phyloP scores from a whole-genome alignment of 106 monocot species.

The Platanthera guangdongensis region DNA sequence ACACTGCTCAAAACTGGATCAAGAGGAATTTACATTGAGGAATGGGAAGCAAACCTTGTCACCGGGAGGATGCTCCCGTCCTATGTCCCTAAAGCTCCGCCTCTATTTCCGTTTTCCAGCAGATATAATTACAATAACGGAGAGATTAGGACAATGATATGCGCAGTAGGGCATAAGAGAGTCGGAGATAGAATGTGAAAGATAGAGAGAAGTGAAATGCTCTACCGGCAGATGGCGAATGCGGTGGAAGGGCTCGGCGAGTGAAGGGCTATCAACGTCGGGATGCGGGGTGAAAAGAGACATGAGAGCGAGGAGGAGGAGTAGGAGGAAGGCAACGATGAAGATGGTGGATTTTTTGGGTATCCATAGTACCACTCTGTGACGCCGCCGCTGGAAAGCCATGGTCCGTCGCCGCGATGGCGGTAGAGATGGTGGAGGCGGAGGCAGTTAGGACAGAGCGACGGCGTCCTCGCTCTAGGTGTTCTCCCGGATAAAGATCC shows the following conservation, averaged over 20 bases:
- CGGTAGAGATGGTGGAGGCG: neutral
- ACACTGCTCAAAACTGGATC: neutral
- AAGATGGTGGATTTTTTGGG: conserved; percentile 14
- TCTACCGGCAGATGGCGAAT: conserved; percentile 5
- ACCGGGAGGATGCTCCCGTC: neutral
- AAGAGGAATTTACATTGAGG: too few relatives aligned
- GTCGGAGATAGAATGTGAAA: neutral
- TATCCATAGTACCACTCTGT: conserved; percentile 9
- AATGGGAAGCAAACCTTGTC: neutral
- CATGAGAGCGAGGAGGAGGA: conserved; percentile 34
- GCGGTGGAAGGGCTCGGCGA: neutral
- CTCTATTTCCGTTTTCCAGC: conserved; percentile 17
- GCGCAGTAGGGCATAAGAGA: too few relatives aligned
- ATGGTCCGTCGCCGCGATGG: conserved; percentile 9
- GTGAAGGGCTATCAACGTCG: conserved; percentile 18
- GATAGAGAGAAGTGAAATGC: neutral
- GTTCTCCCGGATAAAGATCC: neutral
- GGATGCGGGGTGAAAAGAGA: conserved; percentile 47
- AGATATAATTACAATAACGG: neutral
- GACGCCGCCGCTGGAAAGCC: conserved; percentile 50
- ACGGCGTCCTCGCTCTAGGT: neutral
- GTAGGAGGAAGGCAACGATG: conserved; percentile 22
- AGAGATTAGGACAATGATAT: neutral
- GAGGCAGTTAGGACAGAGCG: neutral
- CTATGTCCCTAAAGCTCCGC: conserved; percentile 4